These are phyloP conservation scores for Bryoerythrophyllum caledonicum DNA, from an alignment of 225 moss, liverwort and hornwort species.

Conservation along the genomic window DNA sequence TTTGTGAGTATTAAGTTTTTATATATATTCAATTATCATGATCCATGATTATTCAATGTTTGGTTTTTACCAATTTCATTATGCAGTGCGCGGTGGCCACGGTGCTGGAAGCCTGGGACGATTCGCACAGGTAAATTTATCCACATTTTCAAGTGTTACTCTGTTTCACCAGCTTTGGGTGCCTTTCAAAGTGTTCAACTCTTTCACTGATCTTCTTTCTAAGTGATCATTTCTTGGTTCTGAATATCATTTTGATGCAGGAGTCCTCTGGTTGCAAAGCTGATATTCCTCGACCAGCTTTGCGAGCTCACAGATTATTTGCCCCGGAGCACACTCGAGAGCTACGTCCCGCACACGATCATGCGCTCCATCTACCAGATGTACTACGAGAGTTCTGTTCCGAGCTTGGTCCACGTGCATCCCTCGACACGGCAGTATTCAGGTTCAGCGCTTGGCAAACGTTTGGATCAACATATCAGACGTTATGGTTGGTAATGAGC, in stretches of 20 bases:
- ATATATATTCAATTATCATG: too few relatives aligned
- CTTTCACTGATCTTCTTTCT: not conserved
- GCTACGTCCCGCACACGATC: slow-evolving; percentile 87
- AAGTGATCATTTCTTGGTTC: not conserved
- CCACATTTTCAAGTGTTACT: not conserved
- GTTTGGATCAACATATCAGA: too few relatives aligned
- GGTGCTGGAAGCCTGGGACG: slow-evolving; percentile 77
- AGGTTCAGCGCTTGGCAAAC: slow-evolving; percentile 45
- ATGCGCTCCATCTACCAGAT: slow-evolving; percentile 98
- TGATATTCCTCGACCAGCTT: slow-evolving; percentile 94
- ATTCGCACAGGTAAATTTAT: slow-evolving; percentile 59
- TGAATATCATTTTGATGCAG: slow-evolving; percentile 29
- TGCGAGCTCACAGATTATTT: slow-evolving; percentile 82
- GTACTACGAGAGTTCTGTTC: slow-evolving; percentile 84
- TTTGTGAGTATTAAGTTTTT: too few relatives aligned
- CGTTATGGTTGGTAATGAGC: too few relatives aligned
- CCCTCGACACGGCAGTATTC: slow-evolving; percentile 55
- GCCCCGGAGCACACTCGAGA: slow-evolving; percentile 84
- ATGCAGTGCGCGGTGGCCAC: slow-evolving; percentile 90
- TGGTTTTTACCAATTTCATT: too few relatives aligned
- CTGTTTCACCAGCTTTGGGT: not conserved
- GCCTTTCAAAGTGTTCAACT: not conserved
- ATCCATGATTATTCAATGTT: too few relatives aligned
- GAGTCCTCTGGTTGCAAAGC: slow-evolving; percentile 86
- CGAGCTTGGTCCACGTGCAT: slow-evolving; percentile 68